These are phyloP conservation scores for Saccharomyces pastorianus DNA, from an alignment of 1,139 yeast species.

Conservation along the genomic window DNA sequence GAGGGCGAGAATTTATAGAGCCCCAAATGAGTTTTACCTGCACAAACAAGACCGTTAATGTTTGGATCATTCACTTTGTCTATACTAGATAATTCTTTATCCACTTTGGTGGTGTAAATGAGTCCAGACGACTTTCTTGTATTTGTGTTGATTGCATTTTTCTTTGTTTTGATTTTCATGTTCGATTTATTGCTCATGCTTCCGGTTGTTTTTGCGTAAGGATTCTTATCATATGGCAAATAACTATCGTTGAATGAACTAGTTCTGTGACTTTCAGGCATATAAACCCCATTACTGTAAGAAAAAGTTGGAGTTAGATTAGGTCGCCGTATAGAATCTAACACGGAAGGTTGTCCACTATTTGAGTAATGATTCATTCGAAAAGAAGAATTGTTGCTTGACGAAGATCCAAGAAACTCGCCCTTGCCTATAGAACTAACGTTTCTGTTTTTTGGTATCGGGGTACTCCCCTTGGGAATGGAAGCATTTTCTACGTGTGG, in stretches of 20 bases:
- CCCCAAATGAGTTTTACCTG: constrained; percentile 30
- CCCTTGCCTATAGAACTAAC: constrained; percentile 8
- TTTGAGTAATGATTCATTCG: constrained; percentile 11
- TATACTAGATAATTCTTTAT: constrained; percentile 28
- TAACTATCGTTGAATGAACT: constrained; percentile 8
- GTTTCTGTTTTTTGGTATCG: constrained; percentile 7
- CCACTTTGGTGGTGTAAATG: constrained; percentile 12
- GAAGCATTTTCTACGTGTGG: not conserved
- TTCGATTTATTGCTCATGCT: not conserved
- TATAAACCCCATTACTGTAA: constrained; percentile 4
- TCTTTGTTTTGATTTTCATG: not conserved
- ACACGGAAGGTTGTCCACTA: constrained; percentile 7
- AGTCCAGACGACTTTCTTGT: constrained; percentile 18
- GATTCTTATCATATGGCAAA: not conserved
- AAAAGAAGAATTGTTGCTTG: constrained; percentile 10
- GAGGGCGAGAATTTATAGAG: constrained; percentile 23
- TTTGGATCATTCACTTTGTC: constrained; percentile 27
- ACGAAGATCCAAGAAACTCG: constrained; percentile 9
- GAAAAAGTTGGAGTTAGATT: constrained; percentile 11
- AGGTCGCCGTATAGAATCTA: constrained; percentile 11
- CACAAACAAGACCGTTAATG: constrained; percentile 22
- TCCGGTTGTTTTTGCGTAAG: not conserved
- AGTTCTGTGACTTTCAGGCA: not conserved
- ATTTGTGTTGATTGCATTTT: not conserved
- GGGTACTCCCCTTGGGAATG: not conserved